Evolutionary conservation across 1,139 yeast genomes (phyloP), one percentile per base, ranked within the genome.

Genomic region (Geotrichum restrictum): DNA sequence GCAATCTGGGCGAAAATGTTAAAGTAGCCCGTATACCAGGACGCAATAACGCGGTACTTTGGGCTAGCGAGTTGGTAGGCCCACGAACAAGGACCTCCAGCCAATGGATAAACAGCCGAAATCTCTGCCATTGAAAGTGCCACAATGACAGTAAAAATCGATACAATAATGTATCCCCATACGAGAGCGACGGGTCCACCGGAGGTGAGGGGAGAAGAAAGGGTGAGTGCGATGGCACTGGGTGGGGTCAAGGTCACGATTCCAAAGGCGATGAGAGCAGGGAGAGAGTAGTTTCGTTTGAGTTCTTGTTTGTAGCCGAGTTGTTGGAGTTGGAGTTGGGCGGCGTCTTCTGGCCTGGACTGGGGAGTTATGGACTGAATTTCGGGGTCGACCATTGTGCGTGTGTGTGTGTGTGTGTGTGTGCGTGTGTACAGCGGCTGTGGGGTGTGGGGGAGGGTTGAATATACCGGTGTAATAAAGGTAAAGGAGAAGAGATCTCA

Each of bases 121-220:
- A 82, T 70, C 59, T 82, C 82, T 22, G 85, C 78, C 75, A 83
- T 80, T n/a, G 83, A 74, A 53, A 75, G 59, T n/a, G 87, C 88
- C 51, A 80, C 76, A 53, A 75, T 69, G 44, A 82, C 65, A 52
- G 83, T 78, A 57, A 82, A 82, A 49, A 75, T 57, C n/a, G 80
- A 78, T 41, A 83, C 78, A 49, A 77, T 71, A 53, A 83, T 74
- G 88, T 88, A 85, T 51, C 88, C 87, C 88, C 88, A 84, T 18
- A 82, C 78, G 22, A 81, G 73, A 3, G 84, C 61, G 6, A 67
- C 66, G 7, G 74, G 71, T 33, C 74, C 74, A 16, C 69, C 69
- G 27, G 70, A 67, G 21, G 65, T 56, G 48, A 72, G 58, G 3
- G 60, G 61, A 10, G 57, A 56, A 16, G 49, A 54, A 42, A 69